Base-by-base conservation (phyloP, 2,329 filamentous ascomycete species). In the Stachybotrys chlorohalonatus region DNA sequence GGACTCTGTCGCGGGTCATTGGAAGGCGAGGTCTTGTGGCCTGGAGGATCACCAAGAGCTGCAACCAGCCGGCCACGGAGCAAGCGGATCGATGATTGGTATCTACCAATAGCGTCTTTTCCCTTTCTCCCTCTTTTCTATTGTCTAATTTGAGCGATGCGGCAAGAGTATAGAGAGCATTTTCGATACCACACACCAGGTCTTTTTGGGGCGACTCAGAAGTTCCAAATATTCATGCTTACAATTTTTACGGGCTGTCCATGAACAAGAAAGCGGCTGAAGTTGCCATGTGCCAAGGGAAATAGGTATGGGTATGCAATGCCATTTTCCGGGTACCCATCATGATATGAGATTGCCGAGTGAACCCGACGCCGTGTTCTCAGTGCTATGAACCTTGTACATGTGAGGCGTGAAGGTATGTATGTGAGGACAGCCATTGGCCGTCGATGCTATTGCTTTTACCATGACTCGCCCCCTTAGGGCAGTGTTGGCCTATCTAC, bases 31-130 rank as follows among this genome's bases (percentile, higher is more conserved):
- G 84, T 6, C 68, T 87, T 15, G 78, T 76, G 39, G 80, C 77
- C 45, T 87, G 83, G 83, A 78, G 82, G 55, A 78, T 87, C 7
- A 86, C 83, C 24, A 85, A 82, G 70, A 84, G 79, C 65, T 85
- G 82, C 62, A 60, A 54, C 56, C 55, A 53, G 49, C 56, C 46
- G 17, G 46, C 46, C 15, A 24, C 46, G 17, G 46, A 47, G 46
- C 15, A n/a, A 9, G 54, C n/a, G 60, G 53, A 60, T 56, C 58
- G 50, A 47, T 42, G 13, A 42, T 9, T 42, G 36, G 36, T 42
- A 9, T 9, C 6, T 42, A 45, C 16, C 15, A 49, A 51, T 53
- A 56, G 47, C 52, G 15, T 46, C 47, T 62, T 54, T 56, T 42
- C 55, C 47, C 52, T 53, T 58, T 59, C 51, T 64, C 48, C 50